Evolutionary conservation across 305 asterid genomes (phyloP), one percentile per base, ranked within the genome.

Genomic region (Fraxinus ornus): DNA sequence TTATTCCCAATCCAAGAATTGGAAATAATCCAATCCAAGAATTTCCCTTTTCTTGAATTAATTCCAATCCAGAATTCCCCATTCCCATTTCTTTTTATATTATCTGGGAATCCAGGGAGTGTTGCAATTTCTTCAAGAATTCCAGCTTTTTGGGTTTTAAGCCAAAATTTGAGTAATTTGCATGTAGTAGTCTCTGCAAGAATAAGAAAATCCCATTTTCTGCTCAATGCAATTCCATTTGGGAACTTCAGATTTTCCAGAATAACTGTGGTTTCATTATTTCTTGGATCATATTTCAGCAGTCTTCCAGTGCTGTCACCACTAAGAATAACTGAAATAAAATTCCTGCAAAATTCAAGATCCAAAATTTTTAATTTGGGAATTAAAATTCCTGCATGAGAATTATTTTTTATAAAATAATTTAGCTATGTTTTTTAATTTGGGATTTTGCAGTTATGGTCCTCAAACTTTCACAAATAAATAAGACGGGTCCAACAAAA

Each of bases 61-160:
- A 91, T 84, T 47, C 92, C 98, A 19, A 92, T 94, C 97, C 97
- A 94, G 78, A 93, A 94, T 36, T 89, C 97, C 0, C 96, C 98
- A 1, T 88, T 81, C n/a, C 6, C 7, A 19, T 86, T 94, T 82
- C 92, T 78, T 81, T 81, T 91, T 8, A 94, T 86, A 80, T 93
- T 94, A 85, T 94, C 97, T 0, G 97, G 98, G 32, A 87, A 90
- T 24, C 98, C 97, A 0, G 89, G 88, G n/a, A 95, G 84, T 3
- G 84, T 81, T 12, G 87, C 80, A 1, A 91, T 15, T 3, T 86
- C 72, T 60, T 92, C 92, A 0, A 90, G 77, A 0, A 21, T 80
- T 7, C 90, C 92, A 0, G 78, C 78, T 41, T 81, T 87, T 0
- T 86, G 60, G 0, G 91, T 71, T 57, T 86, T 85, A 5, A 94